Base-by-base conservation (phyloP, 2,329 filamentous ascomycete genomes). In the Grosmannia serpens region DNA sequence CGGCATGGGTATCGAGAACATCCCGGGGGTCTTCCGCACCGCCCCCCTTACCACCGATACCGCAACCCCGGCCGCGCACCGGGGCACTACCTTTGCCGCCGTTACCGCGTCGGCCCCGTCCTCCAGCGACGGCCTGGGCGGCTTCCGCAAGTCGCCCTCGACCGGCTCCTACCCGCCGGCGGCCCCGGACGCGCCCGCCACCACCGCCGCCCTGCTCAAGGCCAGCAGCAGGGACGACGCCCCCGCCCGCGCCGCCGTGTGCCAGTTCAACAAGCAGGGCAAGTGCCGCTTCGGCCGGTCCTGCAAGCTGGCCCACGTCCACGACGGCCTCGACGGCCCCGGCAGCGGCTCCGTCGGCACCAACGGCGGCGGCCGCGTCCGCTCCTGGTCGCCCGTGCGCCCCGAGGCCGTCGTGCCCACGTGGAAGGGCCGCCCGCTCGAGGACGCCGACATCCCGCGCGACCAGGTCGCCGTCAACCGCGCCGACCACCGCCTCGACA, bases 11-110 rank as follows among this genome's bases (percentile, higher is more conserved):
- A 67, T 81, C 26, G 76, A 77, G 41, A 76, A 82, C 58, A 69
- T 84, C 11, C 75, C 74, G 1, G 72, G 73, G 0, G 71, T 84
- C 20, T 85, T 85, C 63, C 74, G 77, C 29, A 56, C 53, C 3
- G 27, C 46, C 8, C 51, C 58, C 3, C 47, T 56, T n/a, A 22
- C 35, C 27, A 44, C 38, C 9, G 38, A 44, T 44, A n/a, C 17
- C n/a, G n/a, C 38, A 44, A n/a, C 38, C 4, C 20, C 38, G 20
- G 44, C 56, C 24, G 20, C 47, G 7, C 17, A 33, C 20, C 41
- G 41, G 44, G 44, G n/a, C 27, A 24, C 29, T 33, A 56, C 41
- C 26, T 46, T 33, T 20, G 54, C 22, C 8, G 24, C 26, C 27
- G 20, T 52, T 10, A 46, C n/a, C n/a, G 56, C 38, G 17, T 15